Percentiles rank a stretch among this genome's conserved stretches.
These are phyloP conservation scores for Talaromyces ruber DNA, from an alignment of 495 filamentous ascomycete species.

Conservation along the genomic window DNA sequence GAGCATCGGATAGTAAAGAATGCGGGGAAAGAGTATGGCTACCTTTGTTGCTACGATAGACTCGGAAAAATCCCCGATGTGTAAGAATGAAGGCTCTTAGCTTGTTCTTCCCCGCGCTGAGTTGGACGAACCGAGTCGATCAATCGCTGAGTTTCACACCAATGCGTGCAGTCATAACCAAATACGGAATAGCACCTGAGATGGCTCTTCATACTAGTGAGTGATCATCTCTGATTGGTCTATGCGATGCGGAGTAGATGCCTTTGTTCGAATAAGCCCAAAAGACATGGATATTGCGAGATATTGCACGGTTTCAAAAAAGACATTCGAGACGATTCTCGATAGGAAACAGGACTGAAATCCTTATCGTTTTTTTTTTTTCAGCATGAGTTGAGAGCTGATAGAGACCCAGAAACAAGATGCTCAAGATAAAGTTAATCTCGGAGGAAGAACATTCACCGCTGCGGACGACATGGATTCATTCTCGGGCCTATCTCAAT, in stretches of 20 bases:
- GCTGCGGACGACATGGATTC: neutral
- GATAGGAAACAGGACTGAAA: neutral
- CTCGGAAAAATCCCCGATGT: neutral
- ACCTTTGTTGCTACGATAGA: neutral
- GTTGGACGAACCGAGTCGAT: neutral
- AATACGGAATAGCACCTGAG: neutral
- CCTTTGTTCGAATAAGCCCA: neutral
- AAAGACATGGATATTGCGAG: neutral
- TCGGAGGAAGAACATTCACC: neutral
- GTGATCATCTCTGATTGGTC: neutral
- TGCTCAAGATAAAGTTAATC: neutral
- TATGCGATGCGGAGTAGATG: neutral
- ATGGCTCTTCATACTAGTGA: neutral
- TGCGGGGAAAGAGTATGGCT: neutral
- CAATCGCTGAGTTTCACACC: neutral
- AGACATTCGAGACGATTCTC: neutral
- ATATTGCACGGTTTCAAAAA: neutral
- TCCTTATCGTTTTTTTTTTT: neutral
- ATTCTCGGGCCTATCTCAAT: neutral
- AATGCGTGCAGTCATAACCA: neutral
- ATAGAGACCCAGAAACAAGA: too few relatives aligned
- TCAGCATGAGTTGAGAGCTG: neutral
- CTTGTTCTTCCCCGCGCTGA: neutral
- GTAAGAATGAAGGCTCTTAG: neutral
- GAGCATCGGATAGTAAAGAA: neutral